Percentiles rank a stretch among this genome's conserved stretches.
Conservation (phyloP, 139 green algal species). For the Trebouxia sp. region DNA sequence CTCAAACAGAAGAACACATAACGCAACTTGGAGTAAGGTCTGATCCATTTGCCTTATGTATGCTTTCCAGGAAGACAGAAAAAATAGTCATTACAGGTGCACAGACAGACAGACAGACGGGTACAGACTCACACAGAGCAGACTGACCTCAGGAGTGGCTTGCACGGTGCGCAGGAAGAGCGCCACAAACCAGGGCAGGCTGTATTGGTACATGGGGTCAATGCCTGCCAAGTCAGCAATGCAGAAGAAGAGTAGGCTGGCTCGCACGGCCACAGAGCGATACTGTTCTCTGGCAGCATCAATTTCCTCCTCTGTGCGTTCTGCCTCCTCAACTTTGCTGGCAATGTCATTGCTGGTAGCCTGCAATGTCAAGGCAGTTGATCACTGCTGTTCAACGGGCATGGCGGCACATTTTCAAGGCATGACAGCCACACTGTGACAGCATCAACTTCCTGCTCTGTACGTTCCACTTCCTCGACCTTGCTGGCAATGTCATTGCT, state of each 20-base stretch:
- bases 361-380: neutral
- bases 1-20: no score
- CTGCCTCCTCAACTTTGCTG: constrained; percentile 77
- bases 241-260: constrained; percentile 80
- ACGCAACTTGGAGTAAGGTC: no score
- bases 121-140: neutral
- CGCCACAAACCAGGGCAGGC: constrained; percentile 73
- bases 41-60: no score
- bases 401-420: neutral
- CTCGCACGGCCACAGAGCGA: constrained; percentile 62
- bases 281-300: constrained; percentile 80
- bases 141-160: constrained; percentile 51
- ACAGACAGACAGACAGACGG: neutral
- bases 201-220: constrained; percentile 85
- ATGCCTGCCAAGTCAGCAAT: constrained; percentile 80
- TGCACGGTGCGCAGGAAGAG: constrained; percentile 72
- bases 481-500: constrained; percentile 65
- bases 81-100: no score
- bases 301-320: constrained; percentile 78
- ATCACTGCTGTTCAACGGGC: no score
- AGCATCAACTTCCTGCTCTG: constrained; percentile 74
- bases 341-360: constrained; percentile 59
- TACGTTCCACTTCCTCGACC: constrained; percentile 83
- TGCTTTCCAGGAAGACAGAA: no score
- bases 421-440: neutral